Evolutionary conservation across 2,329 filamentous ascomycete genomes (phyloP), one percentile per base, ranked within the genome.

Genomic region (Sclerotinia minor): DNA sequence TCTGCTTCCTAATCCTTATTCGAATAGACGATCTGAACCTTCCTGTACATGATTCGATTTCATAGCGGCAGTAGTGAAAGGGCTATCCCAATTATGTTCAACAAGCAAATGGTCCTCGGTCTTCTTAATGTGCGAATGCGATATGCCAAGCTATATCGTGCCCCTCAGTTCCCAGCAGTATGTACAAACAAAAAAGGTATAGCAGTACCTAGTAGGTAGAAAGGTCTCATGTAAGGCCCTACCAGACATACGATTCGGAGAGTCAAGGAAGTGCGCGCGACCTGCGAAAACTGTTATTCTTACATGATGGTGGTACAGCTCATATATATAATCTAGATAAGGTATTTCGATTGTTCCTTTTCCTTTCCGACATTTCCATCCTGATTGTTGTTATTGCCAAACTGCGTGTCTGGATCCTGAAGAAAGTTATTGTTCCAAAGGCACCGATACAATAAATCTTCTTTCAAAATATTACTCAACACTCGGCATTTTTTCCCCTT

Each of bases 111-210:
- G 17, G 17, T 44, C 38, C 8, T 29, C 38, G 55, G 55, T 19
- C 57, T 32, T 35, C 44, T 32, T 47, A n/a, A 57, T 57, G n/a
- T 15, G 29, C 29, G 52, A 55, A n/a, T 44, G n/a, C 55, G 13
- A 35, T 60, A 60, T 61, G 58, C 45, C 58, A 61, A 50, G 45
- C 29, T 50, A 26, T 8, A 61, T 61, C 45, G 8, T 50, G 59
- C 59, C 59, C 59, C 59, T 50, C 59, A 21, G 50, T 61, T 61
- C 44, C 7, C 58, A 13, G 13, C 21, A 50, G 59, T 24, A 49
- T 8, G 41, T 26, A 26, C n/a, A 29, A n/a, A 13, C n/a, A 53
- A 8, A 19, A 29, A 29, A 32, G 13, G n/a, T 7, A 19, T n/a
- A 7, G 15, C 24, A 44, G 24, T 35, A 35, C 32, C 32, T 35